phyloP scores from a whole-genome alignment of 1,284 basidiomycete species.

The Cutaneotrichosporon daszewskae region DNA sequence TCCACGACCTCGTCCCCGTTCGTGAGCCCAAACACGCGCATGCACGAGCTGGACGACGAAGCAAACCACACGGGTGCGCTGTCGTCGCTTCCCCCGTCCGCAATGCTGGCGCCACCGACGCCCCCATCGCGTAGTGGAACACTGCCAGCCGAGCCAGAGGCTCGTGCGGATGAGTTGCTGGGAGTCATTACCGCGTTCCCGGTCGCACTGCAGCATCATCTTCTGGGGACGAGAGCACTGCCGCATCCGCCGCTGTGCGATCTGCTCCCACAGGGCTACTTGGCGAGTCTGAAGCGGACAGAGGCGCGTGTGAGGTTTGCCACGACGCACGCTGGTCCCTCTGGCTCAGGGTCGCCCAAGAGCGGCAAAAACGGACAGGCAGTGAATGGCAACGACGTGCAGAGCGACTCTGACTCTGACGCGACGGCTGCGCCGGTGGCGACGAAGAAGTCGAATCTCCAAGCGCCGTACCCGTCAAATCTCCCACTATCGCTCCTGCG shows the following conservation, averaged over 20 bases:
- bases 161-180: conserved; percentile 32
- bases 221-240: conserved; percentile 37
- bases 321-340: conserved; percentile 33
- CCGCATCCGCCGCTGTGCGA: conserved; percentile 43
- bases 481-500: conserved; percentile 41
- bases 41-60: background rate
- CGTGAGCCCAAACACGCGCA: background rate
- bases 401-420: conserved; percentile 7
- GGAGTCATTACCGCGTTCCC: conserved; percentile 42
- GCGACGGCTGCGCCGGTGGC: background rate
- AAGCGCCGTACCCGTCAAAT: conserved; percentile 39
- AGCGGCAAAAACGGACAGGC: background rate
- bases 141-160: background rate
- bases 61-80: too few relatives aligned
- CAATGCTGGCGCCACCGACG: background rate
- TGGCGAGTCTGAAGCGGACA: conserved; percentile 40
- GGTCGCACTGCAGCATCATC: conserved; percentile 45
- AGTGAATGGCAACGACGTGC: background rate
- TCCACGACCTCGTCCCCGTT: background rate
- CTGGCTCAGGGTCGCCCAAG: conserved; percentile 14
- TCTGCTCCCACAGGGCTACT: conserved; percentile 37
- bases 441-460: conserved; percentile 35
- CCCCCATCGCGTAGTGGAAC: background rate
- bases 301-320: conserved; percentile 44
- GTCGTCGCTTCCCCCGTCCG: too few relatives aligned